phyloP scores from a whole-genome alignment of 352 stramenopile genomes.

The Globisporangium echinulatum region DNA sequence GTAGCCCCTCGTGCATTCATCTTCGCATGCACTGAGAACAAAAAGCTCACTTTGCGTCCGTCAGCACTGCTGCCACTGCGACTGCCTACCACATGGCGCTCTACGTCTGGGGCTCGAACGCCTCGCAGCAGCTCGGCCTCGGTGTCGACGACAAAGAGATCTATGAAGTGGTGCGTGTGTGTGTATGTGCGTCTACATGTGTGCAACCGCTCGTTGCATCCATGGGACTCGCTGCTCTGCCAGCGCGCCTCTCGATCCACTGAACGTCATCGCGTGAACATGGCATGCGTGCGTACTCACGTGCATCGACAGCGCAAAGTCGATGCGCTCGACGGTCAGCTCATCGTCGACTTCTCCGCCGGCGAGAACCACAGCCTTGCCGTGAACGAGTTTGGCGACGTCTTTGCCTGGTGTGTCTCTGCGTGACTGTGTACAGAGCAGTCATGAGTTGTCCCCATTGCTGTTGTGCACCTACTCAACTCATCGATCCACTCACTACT shows the following conservation, averaged over 20 bases:
- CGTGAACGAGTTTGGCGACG: conserved; percentile 76
- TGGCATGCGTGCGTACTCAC: neutral
- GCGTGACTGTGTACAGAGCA: too few species aligned
- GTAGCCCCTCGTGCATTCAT: too few species aligned
- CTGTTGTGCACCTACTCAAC: too few species aligned
- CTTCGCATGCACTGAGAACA: too few species aligned
- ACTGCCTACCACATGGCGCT: conserved; percentile 41
- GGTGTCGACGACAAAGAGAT: conserved; percentile 38
- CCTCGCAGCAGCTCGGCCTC: conserved; percentile 66
- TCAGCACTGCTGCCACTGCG: too few species aligned
- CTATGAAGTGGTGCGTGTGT: conserved; percentile 38
- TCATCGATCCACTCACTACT: neutral
- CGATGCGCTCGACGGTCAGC: conserved; percentile 41
- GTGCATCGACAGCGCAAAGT: conserved; percentile 34
- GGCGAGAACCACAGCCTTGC: conserved; percentile 70
- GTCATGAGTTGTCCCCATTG: too few species aligned
- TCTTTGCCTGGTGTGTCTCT: conserved; percentile 55
- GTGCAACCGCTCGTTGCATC: neutral
- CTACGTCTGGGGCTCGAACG: conserved; percentile 71
- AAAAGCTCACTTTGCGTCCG: neutral
- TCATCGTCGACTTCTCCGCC: conserved; percentile 67
- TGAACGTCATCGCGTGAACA: neutral
- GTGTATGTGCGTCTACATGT: neutral
- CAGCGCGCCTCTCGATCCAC: neutral
- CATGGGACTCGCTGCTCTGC: neutral